phyloP scores from a whole-genome alignment of 2,329 filamentous ascomycete species.

The Alternaria brassicicola region DNA sequence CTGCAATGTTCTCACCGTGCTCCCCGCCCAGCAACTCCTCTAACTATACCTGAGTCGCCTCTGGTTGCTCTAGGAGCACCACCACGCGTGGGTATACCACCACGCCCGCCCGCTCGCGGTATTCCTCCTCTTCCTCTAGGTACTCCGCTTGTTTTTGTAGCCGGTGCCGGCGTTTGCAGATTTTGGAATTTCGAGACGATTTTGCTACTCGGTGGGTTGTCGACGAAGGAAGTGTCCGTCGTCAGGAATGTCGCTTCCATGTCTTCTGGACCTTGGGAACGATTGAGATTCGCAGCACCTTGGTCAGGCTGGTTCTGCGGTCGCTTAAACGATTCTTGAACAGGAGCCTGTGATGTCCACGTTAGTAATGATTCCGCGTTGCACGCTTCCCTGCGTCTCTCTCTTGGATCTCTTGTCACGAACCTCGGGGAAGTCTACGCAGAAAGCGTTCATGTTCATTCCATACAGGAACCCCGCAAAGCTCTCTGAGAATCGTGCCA shows the following conservation, averaged over 20 bases:
- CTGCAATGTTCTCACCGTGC: slow-evolving; percentile 18
- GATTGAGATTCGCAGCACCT: slow-evolving; percentile 26
- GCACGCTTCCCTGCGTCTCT: not conserved
- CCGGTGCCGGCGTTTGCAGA: slow-evolving; percentile 42
- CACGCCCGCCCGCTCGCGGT: slow-evolving; percentile 42
- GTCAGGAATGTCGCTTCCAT: slow-evolving; percentile 89
- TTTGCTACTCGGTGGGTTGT: slow-evolving; percentile 72
- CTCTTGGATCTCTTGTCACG: slow-evolving; percentile 5
- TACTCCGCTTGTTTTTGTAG: slow-evolving; percentile 23
- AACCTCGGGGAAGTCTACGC: slow-evolving; percentile 96
- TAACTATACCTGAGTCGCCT: slow-evolving; percentile 47
- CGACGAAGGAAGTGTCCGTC: slow-evolving; percentile 88
- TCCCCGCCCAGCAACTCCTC: slow-evolving; percentile 42
- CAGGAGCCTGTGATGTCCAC: slow-evolving; percentile 66
- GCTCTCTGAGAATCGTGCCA: slow-evolving; percentile 91
- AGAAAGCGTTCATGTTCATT: slow-evolving; percentile 98
- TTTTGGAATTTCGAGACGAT: slow-evolving; percentile 51
- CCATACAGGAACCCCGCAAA: slow-evolving; percentile 96
- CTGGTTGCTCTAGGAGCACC: slow-evolving; percentile 40
- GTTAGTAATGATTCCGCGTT: not conserved
- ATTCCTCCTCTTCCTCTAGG: slow-evolving; percentile 44
- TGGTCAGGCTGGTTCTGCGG: slow-evolving; percentile 38
- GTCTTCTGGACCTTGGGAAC: slow-evolving; percentile 50
- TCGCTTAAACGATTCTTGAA: slow-evolving; percentile 77
- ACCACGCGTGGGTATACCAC: slow-evolving; percentile 44